Base-by-base conservation (phyloP, 2,329 filamentous ascomycete species). In the Colletotrichum magnum region DNA sequence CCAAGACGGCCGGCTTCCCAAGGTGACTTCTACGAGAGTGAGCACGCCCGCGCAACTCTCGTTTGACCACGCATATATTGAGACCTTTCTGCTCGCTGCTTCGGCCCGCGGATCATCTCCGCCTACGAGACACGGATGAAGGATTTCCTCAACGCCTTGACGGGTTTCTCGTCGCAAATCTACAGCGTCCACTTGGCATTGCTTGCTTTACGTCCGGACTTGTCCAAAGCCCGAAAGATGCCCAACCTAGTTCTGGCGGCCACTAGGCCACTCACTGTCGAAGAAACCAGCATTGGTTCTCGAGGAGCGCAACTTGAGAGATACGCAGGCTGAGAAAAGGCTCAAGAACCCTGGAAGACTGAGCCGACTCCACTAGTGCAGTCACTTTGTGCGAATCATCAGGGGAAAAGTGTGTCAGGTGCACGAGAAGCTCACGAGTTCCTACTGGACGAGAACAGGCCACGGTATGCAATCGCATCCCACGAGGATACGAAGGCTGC, bases 111-210 rank as follows among this genome's bases (percentile, higher is more conserved):
- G 39, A 68, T 69, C 5, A 62, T 75, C 1, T 77, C 75, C 1
- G 76, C 75, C n/a, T 73, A 75, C 41, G 75, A 77, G 64, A 77
- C 75, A 9, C 68, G 70, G 52, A 71, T 74, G 57, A 72, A 73
- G 12, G 58, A 59, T 1, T 68, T 36, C 21, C 12, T 58, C 6
- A 62, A 51, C 6, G 16, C 36, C 9, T 18, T 62, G 39, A 57
- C 57, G 9, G 24, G 57, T 18, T 3, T 6, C 63, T 59, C 13
- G 12, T 53, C 24, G 13, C 32, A 10, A 10, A 71, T 75, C 5
- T 69, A 69, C 45, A 51, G 48, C 13, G 53, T 74, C 18, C 74
- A 73, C 28, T 50, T 56, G 2, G 60, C 60, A 54, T 53, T 74
- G n/a, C 72, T 74, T 6, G 32, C 62, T 4, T 65, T 60, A 5